Conservation (phyloP, 1,139 yeast species). For the Sporopachydermia cereana region DNA sequence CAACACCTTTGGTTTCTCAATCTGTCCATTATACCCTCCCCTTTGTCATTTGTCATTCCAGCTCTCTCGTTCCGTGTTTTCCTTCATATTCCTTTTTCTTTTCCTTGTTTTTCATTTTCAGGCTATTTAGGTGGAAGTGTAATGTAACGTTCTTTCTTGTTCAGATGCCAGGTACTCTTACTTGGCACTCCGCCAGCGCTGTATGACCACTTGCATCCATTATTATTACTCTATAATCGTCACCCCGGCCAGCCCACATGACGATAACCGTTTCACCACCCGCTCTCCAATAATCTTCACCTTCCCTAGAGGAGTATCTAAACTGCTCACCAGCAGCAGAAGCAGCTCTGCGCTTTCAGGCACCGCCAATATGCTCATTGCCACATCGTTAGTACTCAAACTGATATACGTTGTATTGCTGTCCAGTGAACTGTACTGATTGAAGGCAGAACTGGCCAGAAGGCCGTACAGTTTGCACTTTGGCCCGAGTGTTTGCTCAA, state of each 20-base stretch:
- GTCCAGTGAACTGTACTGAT: neutral
- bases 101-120: neutral
- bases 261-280: neutral
- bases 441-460: neutral
- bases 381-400: neutral
- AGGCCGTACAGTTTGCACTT: neutral
- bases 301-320: neutral
- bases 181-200: neutral
- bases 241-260: neutral
- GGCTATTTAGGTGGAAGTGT: constrained; percentile 5
- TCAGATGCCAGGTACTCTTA: neutral
- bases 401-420: neutral
- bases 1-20: no score
- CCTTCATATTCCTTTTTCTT: neutral
- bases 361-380: neutral
- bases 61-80: neutral
- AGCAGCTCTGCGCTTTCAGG: constrained; percentile 1
- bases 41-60: no score
- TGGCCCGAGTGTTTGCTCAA: neutral
- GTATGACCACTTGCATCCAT: neutral
- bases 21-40: no score
- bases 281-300: neutral
- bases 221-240: neutral
- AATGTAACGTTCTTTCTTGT: neutral
- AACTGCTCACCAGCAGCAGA: constrained; percentile 1